Percentiles rank a stretch among this genome's conserved stretches.
Evolutionary conservation across 2,329 filamentous ascomycete species (phyloP).

Genomic region (Meredithiella fracta): DNA sequence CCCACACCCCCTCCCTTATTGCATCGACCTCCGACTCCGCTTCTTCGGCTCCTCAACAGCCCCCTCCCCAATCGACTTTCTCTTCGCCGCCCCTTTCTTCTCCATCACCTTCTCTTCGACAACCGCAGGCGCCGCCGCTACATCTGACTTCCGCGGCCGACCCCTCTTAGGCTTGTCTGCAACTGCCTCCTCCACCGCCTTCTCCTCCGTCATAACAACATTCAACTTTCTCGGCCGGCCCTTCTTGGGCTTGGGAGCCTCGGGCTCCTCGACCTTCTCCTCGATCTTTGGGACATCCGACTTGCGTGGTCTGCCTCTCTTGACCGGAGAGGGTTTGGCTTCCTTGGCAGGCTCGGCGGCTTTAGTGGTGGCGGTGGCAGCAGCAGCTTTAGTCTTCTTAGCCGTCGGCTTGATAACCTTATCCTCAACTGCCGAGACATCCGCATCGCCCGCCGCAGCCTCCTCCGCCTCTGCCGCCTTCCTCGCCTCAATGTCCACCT

Average conservation of each 20-base stretch:
- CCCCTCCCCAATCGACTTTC: conserved; percentile 5
- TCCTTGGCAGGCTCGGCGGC: neutral
- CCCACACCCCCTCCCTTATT: neutral
- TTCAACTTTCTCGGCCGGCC: conserved; percentile 5
- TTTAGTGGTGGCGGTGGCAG: neutral
- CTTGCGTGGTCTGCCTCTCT: conserved; percentile 3
- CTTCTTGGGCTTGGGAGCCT: neutral
- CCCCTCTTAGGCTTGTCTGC: conserved; percentile 1
- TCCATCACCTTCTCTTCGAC: no score
- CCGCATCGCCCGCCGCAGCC: neutral
- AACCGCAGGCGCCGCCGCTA: neutral
- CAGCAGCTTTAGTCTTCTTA: neutral
- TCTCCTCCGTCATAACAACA: neutral
- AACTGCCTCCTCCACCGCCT: neutral
- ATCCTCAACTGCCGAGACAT: neutral
- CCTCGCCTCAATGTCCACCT: neutral
- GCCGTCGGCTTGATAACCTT: neutral
- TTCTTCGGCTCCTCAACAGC: conserved; percentile 2
- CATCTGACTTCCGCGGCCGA: conserved; percentile 5
- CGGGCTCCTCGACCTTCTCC: neutral
- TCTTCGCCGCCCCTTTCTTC: conserved; percentile 3
- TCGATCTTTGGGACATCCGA: neutral
- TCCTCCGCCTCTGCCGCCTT: neutral
- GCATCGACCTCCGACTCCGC: conserved; percentile 8
- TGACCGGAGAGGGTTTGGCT: neutral